These are phyloP conservation scores for Eragrostis tef DNA, from an alignment of 202 grass and related monocot genomes.

Conservation along the genomic window DNA sequence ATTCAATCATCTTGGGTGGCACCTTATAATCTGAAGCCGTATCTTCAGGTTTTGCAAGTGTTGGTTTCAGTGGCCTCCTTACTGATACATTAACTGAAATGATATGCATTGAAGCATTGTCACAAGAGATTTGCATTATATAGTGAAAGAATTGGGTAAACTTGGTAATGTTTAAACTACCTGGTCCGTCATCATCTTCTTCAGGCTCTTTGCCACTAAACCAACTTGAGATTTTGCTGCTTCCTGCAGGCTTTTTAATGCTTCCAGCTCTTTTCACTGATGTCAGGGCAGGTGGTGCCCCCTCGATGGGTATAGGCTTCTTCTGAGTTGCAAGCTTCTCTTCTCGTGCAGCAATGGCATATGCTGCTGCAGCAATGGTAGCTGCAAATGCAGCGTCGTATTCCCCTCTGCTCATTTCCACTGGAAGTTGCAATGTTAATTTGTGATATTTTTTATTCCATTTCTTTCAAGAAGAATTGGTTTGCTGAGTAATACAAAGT, in stretches of 20 bases:
- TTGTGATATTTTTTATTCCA: constrained; percentile 1
- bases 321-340: constrained; percentile 51
- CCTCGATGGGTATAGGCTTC: constrained; percentile 27
- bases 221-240: constrained; percentile 69
- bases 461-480: constrained; percentile 7
- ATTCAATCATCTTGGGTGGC: constrained; percentile 48
- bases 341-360: constrained; percentile 62
- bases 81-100: constrained; percentile 62
- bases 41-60: constrained; percentile 24
- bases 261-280: constrained; percentile 45
- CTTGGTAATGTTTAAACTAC: constrained; percentile 25
- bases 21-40: constrained; percentile 41
- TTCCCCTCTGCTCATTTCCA: constrained; percentile 51
- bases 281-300: background rate
- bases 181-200: constrained; percentile 54
- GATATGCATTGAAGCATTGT: background rate
- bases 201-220: constrained; percentile 66
- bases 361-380: constrained; percentile 70
- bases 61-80: constrained; percentile 50
- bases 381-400: constrained; percentile 52
- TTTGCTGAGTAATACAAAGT: background rate
- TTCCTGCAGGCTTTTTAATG: constrained; percentile 54
- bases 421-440: constrained; percentile 37
- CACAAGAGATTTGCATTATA: constrained; percentile 24
- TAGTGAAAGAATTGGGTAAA: background rate